phyloP scores from a whole-genome alignment of 345 rosid genomes.

The Arabidopsis arenosa region DNA sequence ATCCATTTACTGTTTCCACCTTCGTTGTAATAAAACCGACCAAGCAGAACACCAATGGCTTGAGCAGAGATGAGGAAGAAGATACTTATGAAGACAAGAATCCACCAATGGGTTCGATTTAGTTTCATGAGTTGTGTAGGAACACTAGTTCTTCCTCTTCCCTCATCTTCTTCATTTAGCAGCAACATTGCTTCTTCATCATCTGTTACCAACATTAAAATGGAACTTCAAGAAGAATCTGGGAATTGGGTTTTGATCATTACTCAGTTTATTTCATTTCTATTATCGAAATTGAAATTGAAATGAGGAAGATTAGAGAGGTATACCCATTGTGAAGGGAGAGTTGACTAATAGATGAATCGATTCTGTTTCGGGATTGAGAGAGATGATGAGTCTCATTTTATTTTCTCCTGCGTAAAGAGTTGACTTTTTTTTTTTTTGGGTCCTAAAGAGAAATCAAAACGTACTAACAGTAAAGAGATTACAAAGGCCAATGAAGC shows the following conservation, averaged over 20 bases:
- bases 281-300: neutral
- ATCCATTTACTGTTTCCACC: constrained; percentile 49
- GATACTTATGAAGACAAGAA: constrained; percentile 48
- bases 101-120: constrained; percentile 69
- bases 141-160: neutral
- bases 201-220: constrained; percentile 11
- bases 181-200: constrained; percentile 17
- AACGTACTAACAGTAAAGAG: too few relatives aligned
- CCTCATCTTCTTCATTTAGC: constrained; percentile 19
- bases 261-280: neutral
- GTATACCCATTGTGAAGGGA: neutral
- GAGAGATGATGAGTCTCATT: too few relatives aligned
- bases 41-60: constrained; percentile 59
- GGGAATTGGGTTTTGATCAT: neutral
- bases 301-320: neutral
- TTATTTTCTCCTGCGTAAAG: too few relatives aligned
- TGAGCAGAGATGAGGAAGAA: constrained; percentile 64
- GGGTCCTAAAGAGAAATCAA: too few relatives aligned
- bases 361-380: neutral
- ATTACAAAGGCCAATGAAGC: too few relatives aligned
- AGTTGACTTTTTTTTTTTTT: too few relatives aligned
- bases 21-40: constrained; percentile 34
- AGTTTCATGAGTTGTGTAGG: constrained; percentile 42
- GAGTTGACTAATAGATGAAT: neutral
- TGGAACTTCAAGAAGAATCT: neutral